Evolutionary conservation across 2,329 filamentous ascomycete genomes (phyloP), one percentile per base, ranked within the genome.

Genomic region (Diaporthe helianthi): DNA sequence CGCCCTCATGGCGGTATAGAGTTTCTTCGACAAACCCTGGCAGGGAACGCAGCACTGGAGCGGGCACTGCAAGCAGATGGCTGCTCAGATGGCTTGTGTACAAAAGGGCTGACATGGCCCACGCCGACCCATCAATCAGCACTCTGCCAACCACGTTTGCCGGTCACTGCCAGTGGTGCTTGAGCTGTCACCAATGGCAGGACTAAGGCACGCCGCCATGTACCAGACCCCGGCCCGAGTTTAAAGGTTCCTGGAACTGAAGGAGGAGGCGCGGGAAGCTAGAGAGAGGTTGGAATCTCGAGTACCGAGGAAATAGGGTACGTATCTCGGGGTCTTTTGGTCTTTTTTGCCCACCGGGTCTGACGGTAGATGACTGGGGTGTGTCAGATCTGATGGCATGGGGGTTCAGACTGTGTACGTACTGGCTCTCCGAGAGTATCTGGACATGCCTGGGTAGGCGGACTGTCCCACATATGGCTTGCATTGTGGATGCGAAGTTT

Each of bases 21-120:
- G 53, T 68, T 69, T 71, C 66, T 64, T 65, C 47, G 47, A 71
- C 44, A 41, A 8, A 44, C 36, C 58, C n/a, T 49, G 41, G 49
- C 44, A 51, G 47, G 44, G 51, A 33, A 49, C 31, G 19, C 52
- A 8, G 52, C n/a, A n/a, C n/a, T n/a, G n/a, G n/a, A n/a, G n/a
- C 33, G 17, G 15, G 8, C 38, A n/a, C 29, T 58, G 26, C 9
- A n/a, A 49, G 52, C 52, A 67, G 65, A 67, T 67, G 41, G 44
- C 19, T 67, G 29, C 52, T 67, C 44, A 41, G 38, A 65, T 9
- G 36, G 69, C 68, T 29, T 38, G 33, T 46, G 53, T 54, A 60
- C 66, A 67, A 68, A 47, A 58, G 36, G 66, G 66, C 67, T 67
- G 67, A 54, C 54, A 69, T 66, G 60, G 67, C 69, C 69, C 61